Conservation (phyloP, 179 eudicot genomes). For the Spinacia oleracea region DNA sequence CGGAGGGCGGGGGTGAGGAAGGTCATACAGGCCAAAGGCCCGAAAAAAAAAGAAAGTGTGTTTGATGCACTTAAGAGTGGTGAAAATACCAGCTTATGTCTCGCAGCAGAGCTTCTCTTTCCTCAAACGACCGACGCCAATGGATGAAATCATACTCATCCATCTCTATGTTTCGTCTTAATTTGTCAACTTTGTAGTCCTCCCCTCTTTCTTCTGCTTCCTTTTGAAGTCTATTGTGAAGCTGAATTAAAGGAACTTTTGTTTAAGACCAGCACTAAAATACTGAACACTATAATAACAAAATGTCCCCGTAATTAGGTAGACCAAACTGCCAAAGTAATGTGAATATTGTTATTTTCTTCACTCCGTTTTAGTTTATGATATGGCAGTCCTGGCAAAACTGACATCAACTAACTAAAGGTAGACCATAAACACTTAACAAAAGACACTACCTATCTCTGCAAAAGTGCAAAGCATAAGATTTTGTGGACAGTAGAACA, state of each 20-base stretch:
- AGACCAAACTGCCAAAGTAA: not conserved
- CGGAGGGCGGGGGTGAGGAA: not conserved
- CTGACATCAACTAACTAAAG: not conserved
- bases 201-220: slow-evolving; percentile 88
- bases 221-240: slow-evolving; percentile 52
- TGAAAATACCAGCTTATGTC: slow-evolving; percentile 85
- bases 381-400: not conserved
- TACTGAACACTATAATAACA: not conserved
- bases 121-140: slow-evolving; percentile 96
- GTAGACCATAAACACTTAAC: not conserved
- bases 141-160: slow-evolving; percentile 91
- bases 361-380: not conserved
- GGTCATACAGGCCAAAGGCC: not conserved
- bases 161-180: slow-evolving; percentile 83
- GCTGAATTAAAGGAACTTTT: slow-evolving; percentile 40
- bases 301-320: not conserved
- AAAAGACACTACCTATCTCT: not conserved
- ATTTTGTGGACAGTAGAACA: not conserved
- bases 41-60: not conserved
- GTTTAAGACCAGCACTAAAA: slow-evolving; percentile 12
- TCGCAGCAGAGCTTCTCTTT: slow-evolving; percentile 91
- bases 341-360: not conserved
- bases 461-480: not conserved
- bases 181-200: slow-evolving; percentile 51
- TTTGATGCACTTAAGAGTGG: not conserved